Evolutionary conservation across 1,284 basidiomycete species (phyloP), one percentile per base, ranked within the genome.

Genomic region (Golubevia sp.): DNA sequence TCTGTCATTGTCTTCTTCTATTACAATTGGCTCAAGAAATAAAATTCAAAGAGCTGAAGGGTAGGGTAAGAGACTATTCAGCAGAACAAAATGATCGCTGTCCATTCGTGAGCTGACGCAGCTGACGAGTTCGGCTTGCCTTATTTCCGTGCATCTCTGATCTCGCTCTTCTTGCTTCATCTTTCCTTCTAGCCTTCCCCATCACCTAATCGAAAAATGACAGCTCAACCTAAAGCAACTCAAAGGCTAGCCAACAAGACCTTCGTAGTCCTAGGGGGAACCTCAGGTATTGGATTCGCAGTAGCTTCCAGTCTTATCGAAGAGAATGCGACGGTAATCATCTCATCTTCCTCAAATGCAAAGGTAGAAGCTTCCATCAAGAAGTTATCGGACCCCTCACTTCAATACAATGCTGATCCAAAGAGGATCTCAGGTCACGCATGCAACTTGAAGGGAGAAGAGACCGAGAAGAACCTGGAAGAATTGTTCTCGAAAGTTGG

Each of bases 241-340:
- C 38, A 44, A 44, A 8, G 18, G 18, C 38, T 44, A 44, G 38
- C 38, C 11, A 44, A 44, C 38, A 44, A 44, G 38, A 44, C 11
- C 13, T 44, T 13, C 20, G 59, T 75, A 54, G 26, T 75, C 6
- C 58, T 75, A 56, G 68, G 73, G 21, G 71, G 73, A 3, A 58
- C 64, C 2, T 68, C 68, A 2, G 73, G 71, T 0, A 48, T 75
- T 3, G 71, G 71, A 3, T 75, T 75, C 54, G 64, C 55, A 0
- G 64, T 70, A 1, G 71, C 71, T 1, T 67, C 62, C 0, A 64
- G 60, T 0, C 59, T 75, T 11, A 62, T 75, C 34, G 73, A 75
- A 49, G 68, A 75, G 61, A 71, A 68, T 0, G 71, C 66, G 3
- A 20, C 6, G 3, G 73, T 75, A 48, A 51, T 68, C 20, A 60